A percentile compares a stretch with the other conserved stretches of the same genome.
phyloP scores from a whole-genome alignment of 139 green algal species.

The Chlamydomonas urium region DNA sequence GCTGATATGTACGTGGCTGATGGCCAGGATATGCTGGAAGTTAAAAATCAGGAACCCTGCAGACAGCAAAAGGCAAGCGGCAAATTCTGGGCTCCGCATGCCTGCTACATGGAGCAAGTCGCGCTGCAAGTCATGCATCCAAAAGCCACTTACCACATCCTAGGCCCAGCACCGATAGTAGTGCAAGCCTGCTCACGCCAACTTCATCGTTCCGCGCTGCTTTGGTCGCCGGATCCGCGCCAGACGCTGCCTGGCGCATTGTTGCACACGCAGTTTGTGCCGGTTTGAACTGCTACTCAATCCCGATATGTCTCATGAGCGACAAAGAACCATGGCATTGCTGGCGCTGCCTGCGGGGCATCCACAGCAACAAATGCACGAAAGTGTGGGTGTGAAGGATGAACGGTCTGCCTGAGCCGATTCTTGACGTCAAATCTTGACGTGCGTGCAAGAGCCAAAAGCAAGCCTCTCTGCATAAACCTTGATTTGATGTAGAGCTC shows the following conservation, averaged over 20 bases:
- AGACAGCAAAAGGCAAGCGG: background rate
- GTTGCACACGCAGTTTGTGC: too few species aligned
- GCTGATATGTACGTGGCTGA: conserved; percentile 25
- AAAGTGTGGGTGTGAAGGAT: too few species aligned
- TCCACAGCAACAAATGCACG: too few species aligned
- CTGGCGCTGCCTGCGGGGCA: too few species aligned
- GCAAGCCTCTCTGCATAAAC: background rate
- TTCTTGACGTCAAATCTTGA: too few species aligned
- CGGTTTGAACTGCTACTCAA: too few species aligned
- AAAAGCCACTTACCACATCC: conserved; percentile 1
- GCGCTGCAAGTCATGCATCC: background rate
- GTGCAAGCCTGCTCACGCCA: background rate
- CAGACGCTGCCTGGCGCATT: too few species aligned
- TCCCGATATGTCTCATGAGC: too few species aligned
- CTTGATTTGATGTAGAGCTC: background rate
- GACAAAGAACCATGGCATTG: too few species aligned
- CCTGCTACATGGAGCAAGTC: background rate
- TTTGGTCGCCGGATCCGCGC: too few species aligned
- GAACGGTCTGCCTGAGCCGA: too few species aligned
- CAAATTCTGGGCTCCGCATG: background rate
- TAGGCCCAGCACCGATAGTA: background rate
- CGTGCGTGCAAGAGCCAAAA: too few species aligned
- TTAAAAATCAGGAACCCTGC: conserved; percentile 28
- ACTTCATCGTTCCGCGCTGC: background rate
- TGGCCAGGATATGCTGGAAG: conserved; percentile 25